Evolutionary conservation across 768 basidiomycete genomes (phyloP).

Genomic region (Russula brevipes): DNA sequence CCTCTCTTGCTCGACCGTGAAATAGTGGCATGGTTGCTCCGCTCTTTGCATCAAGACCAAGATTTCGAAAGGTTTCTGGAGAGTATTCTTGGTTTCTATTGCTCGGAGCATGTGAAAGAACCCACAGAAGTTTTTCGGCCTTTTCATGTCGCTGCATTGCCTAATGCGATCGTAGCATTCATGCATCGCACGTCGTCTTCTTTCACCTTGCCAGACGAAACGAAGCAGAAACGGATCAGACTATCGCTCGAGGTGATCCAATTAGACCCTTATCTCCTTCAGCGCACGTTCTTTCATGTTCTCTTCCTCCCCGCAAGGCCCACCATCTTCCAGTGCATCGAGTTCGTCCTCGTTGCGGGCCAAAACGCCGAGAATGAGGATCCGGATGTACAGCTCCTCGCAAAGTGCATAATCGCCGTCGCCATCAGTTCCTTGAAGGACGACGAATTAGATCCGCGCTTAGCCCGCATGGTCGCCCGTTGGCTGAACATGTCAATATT

Average conservation of each 20-base stretch:
- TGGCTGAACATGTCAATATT: too few relatives aligned
- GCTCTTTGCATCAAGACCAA: neutral
- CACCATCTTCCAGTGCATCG: neutral
- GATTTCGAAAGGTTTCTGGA: constrained; percentile 8
- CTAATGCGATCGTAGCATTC: constrained; percentile 3
- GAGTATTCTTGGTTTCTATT: constrained; percentile 8
- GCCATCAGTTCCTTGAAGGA: neutral
- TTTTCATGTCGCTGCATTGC: neutral
- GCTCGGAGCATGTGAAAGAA: neutral
- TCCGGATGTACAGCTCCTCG: neutral
- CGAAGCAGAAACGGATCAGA: neutral
- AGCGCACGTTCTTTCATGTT: constrained; percentile 1
- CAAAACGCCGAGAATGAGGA: neutral
- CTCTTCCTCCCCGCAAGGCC: neutral
- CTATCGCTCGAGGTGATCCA: neutral
- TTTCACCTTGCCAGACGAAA: neutral
- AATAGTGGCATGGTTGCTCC: neutral
- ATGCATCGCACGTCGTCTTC: constrained; percentile 6
- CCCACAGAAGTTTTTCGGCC: neutral
- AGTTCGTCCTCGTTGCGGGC: neutral
- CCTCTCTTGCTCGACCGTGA: neutral
- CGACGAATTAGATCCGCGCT: too few relatives aligned
- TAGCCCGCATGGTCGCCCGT: too few relatives aligned
- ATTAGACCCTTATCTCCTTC: constrained; percentile 1
- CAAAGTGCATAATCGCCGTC: constrained; percentile 2